These are phyloP conservation scores for Pichia kudriavzevii DNA, from an alignment of 1,139 yeast species.

Conservation along the genomic window DNA sequence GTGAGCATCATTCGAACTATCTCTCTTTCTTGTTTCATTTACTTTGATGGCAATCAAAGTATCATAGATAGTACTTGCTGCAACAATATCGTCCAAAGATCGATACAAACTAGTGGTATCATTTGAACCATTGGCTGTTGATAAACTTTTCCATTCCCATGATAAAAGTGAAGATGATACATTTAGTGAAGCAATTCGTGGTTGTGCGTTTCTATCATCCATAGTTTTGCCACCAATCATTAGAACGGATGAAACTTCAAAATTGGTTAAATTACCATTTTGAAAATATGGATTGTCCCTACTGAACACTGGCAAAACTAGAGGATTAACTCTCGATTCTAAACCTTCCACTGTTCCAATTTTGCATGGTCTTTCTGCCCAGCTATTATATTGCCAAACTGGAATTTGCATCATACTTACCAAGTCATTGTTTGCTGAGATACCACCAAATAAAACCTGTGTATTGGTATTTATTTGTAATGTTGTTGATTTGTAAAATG, in stretches of 20 bases:
- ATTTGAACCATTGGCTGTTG: conserved; percentile 19
- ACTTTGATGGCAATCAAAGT: conserved; percentile 7
- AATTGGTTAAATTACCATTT: conserved; percentile 21
- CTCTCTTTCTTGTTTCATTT: conserved; percentile 13
- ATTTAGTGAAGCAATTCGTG: conserved; percentile 35
- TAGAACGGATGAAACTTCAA: conserved; percentile 28
- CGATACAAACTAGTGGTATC: conserved; percentile 11
- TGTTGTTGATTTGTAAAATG: conserved; percentile 39
- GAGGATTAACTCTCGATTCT: conserved; percentile 41
- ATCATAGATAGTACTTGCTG: conserved; percentile 10
- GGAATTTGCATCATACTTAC: conserved; percentile 55
- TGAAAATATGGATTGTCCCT: conserved; percentile 14
- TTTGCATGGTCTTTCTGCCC: conserved; percentile 44
- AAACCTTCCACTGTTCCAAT: conserved; percentile 26
- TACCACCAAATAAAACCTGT: conserved; percentile 47
- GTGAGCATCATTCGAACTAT: background rate
- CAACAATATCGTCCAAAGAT: conserved; percentile 9
- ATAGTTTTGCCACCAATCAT: conserved; percentile 31
- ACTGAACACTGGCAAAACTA: conserved; percentile 39
- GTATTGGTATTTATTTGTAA: conserved; percentile 29
- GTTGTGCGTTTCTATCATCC: conserved; percentile 24
- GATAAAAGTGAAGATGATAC: conserved; percentile 35
- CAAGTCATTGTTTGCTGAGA: conserved; percentile 43
- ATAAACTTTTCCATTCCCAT: conserved; percentile 23
- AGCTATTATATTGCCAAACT: conserved; percentile 48